Percentiles rank a stretch among this genome's conserved stretches.
Evolutionary conservation across 2,329 filamentous ascomycete genomes (phyloP).

Genomic region (Pleoardoris graminearum): DNA sequence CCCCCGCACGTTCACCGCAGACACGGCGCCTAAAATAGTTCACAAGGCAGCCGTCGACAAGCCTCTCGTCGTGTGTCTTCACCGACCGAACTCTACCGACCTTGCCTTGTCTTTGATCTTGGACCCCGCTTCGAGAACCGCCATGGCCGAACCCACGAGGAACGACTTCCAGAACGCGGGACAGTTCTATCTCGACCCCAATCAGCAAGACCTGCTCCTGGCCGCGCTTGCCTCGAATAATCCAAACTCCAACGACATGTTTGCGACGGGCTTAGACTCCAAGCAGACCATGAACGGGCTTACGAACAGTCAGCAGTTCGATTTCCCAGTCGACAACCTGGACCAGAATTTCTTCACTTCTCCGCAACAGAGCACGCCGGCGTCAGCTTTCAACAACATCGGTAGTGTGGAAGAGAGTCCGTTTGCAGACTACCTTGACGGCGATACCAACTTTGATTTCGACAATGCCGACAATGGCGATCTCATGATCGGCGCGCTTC

Average conservation of each 20-base stretch:
- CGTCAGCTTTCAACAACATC: slow-evolving; percentile 56
- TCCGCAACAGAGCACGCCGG: slow-evolving; percentile 41
- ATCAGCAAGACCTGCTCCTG: slow-evolving; percentile 53
- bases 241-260: slow-evolving; percentile 37
- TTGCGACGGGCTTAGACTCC: slow-evolving; percentile 24
- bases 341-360: slow-evolving; percentile 45
- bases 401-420: slow-evolving; percentile 68
- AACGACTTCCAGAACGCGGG: slow-evolving; percentile 47
- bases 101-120: background rate
- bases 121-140: slow-evolving; percentile 26
- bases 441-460: slow-evolving; percentile 76
- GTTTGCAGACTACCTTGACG: slow-evolving; percentile 80
- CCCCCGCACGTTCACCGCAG: background rate
- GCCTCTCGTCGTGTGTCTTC: background rate
- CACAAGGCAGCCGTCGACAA: background rate
- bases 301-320: slow-evolving; percentile 31
- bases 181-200: slow-evolving; percentile 50
- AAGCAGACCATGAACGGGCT: slow-evolving; percentile 25
- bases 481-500: slow-evolving; percentile 74
- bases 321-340: slow-evolving; percentile 39
- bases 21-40: background rate
- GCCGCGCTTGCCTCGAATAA: slow-evolving; percentile 54
- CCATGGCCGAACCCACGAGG: slow-evolving; percentile 42
- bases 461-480: slow-evolving; percentile 63
- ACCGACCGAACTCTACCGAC: background rate